Base-by-base conservation (phyloP, 768 basidiomycete species). In the Lepiota brunneoincarnata region DNA sequence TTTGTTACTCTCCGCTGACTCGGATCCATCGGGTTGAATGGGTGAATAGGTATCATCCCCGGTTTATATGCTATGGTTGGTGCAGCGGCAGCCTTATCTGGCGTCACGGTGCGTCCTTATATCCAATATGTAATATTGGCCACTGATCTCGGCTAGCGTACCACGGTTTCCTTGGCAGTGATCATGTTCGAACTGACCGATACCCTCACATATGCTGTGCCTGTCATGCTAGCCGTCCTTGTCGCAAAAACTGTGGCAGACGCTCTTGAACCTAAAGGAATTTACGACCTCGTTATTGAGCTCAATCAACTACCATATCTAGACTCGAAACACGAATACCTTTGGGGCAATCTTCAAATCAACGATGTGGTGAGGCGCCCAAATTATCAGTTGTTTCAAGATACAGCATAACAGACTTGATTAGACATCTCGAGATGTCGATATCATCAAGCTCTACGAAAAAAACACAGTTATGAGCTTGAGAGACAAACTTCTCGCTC, bases 41-140 rank as follows among this genome's bases (percentile, higher is more conserved):
- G 41, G 39, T 26, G n/a, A 10, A 18, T 53, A 80, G 79, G 78
- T 58, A 76, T 98, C 48, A 74, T 94, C 12, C 94, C 95, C 7
- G 96, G 96, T 2, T 71, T 94, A 34, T 96, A 96, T 70, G 92
- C 93, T 3, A 95, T 97, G 91, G 90, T 93, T 21, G 97, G 97
- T 28, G 97, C 97, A 1, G 96, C 94, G 1, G 93, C 94, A 0
- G 78, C 93, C 0, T 75, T 99, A 42, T 94, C 94, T 24, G 96
- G 97, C n/a, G 95, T 98, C 14, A 98, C 96, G 49, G 86, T 93
- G 54, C 71, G 86, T 61, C 45, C 18, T 36, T 14, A 37, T 24
- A 24, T 15, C 40, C 7, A 31, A 18, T 14, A 6, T 46, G 6
- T 28, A 24, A 23, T 51, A 3, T 21, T 37, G 36, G 15, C 37